Percentiles rank a stretch among this genome's conserved stretches.
These are phyloP conservation scores for Talaromyces sp. DNA, from an alignment of 2,329 filamentous ascomycete genomes.

Conservation along the genomic window DNA sequence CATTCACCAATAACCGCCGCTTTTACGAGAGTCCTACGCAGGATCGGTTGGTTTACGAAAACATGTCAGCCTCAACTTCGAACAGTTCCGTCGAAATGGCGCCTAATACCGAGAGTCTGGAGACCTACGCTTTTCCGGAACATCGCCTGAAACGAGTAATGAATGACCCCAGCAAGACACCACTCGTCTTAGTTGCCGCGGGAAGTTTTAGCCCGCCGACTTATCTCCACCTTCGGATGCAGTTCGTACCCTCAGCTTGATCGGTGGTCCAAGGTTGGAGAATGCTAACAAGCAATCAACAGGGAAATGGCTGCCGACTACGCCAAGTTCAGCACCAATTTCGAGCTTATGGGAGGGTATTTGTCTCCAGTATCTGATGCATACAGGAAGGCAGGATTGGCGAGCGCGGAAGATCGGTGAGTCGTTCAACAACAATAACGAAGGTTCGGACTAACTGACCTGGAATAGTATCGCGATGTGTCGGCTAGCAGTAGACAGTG, in stretches of 20 bases:
- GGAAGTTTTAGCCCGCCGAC: slow-evolving; percentile 68
- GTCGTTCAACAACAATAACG: slow-evolving; percentile 7
- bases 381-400: slow-evolving; percentile 76
- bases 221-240: slow-evolving; percentile 46
- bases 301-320: slow-evolving; percentile 86
- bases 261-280: not conserved
- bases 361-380: slow-evolving; percentile 70
- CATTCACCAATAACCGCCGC: not conserved
- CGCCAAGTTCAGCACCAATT: slow-evolving; percentile 67
- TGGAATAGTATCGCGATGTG: slow-evolving; percentile 69
- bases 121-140: slow-evolving; percentile 41
- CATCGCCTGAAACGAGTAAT: slow-evolving; percentile 41
- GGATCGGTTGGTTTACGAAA: not conserved
- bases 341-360: slow-evolving; percentile 82
- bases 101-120: slow-evolving; percentile 21
- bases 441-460: not conserved
- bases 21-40: not conserved
- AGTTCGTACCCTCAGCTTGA: slow-evolving; percentile 13
- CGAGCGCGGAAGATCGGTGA: slow-evolving; percentile 63
- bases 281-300: slow-evolving; percentile 55
- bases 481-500: slow-evolving; percentile 66
- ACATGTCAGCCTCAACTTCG: slow-evolving; percentile 13
- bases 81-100: slow-evolving; percentile 19
- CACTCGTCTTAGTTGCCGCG: slow-evolving; percentile 44
- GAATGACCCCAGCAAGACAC: slow-evolving; percentile 43